A percentile compares a stretch with the other conserved stretches of the same genome.
phyloP scores from a whole-genome alignment of 2,329 filamentous ascomycete genomes.

The Aspergillus brasiliensis region DNA sequence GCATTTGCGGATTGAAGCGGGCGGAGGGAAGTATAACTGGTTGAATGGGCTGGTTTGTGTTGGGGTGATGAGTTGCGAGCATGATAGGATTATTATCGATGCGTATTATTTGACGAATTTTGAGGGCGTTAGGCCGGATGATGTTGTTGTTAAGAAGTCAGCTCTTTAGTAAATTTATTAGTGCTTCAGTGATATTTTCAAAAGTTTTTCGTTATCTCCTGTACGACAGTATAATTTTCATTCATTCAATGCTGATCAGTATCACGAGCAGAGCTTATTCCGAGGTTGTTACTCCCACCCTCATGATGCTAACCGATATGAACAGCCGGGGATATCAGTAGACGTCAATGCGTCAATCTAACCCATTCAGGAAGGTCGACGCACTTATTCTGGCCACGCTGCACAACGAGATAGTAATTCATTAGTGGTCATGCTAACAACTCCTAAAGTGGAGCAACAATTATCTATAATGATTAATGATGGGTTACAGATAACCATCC shows the following conservation, averaged over 20 bases:
- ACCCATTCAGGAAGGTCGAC: not conserved
- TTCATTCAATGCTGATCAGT: not conserved
- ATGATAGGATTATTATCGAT: conserved; percentile 27
- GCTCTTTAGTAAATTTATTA: not conserved
- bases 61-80: conserved; percentile 26
- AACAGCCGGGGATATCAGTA: not conserved
- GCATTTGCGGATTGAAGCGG: conserved; percentile 26
- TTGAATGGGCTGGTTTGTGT: conserved; percentile 29
- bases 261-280: not conserved
- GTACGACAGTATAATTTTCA: not conserved
- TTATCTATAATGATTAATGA: not conserved
- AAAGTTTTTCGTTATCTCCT: too few species aligned
- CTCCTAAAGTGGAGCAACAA: not conserved
- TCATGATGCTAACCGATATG: not conserved
- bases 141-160: conserved; percentile 19
- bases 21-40: conserved; percentile 26
- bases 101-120: conserved; percentile 29
- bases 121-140: conserved; percentile 19
- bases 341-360: not conserved
- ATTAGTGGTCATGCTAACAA: not conserved
- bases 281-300: not conserved
- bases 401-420: not conserved
- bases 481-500: not conserved
- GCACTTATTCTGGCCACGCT: not conserved
- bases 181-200: not conserved